Evolutionary conservation across 208 protist genomes (phyloP), one percentile per base, ranked within the genome.

Genomic region (Acanthamoeba castellanii): DNA sequence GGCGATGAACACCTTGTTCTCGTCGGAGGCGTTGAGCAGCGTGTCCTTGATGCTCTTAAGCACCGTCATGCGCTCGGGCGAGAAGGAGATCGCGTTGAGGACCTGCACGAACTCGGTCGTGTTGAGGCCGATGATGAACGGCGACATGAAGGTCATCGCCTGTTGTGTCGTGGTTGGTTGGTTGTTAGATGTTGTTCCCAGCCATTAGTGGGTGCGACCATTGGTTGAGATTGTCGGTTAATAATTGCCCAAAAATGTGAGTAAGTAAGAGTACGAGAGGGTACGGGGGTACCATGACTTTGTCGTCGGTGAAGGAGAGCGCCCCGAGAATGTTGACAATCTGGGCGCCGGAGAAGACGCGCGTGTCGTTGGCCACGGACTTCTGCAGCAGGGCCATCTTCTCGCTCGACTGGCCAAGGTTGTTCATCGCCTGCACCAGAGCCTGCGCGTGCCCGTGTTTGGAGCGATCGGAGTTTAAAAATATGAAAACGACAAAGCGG

Each of bases 291-390:
- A 72, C 66, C 7, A 2, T 0, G 22, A 72, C 30, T 34, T 37
- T 72, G 66, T 72, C 66, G 30, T 72, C 66, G 30, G 22, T 14
- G 22, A 72, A 72, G 66, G 30, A 2, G 1, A 72, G 66, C 18
- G 66, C n/a, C 14, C 0, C 8, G 9, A 72, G 30, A 20, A 72
- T 9, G 9, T 6, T n/a, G 22, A 34, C 66, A 5, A 72, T 9
- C 66, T 72, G 66, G 30, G 66, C 66, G 66, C 66, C 66, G 18
- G 66, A 72, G 66, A 72, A 72, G 66, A 34, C 66, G 66, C 66
- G 66, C n/a, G 66, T 72, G 66, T 72, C 66, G 30, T 72, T 72
- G 66, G 18, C 30, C n/a, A 72, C 66, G 14, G 22, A 34, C 11
- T 72, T 9, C 18, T 72, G 9, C 18, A 72, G 66, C 3, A 27